Percentiles rank a stretch among this genome's conserved stretches.
phyloP scores from a whole-genome alignment of 106 monocot species.

The Allium fistulosum region DNA sequence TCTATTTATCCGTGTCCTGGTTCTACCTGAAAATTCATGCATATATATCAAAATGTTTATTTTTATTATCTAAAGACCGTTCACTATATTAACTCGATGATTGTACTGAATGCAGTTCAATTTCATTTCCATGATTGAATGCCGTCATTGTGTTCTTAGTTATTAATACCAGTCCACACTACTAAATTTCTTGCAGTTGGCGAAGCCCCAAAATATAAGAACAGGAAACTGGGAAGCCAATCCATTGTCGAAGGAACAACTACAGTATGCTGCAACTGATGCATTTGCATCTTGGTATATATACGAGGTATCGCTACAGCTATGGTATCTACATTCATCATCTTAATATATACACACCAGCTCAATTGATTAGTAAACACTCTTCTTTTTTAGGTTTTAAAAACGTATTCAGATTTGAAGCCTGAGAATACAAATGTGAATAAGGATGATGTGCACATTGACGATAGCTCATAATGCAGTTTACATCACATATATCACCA shows the following conservation, averaged over 20 bases:
- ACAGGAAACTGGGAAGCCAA: slow-evolving; percentile 89
- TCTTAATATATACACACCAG: background rate
- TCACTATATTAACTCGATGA: too few relatives aligned
- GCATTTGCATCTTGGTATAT: slow-evolving; percentile 94
- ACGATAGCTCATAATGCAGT: background rate
- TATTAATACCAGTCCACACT: background rate
- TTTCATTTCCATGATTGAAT: too few relatives aligned
- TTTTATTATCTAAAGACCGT: too few relatives aligned
- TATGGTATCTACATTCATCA: background rate
- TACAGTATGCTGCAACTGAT: slow-evolving; percentile 96
- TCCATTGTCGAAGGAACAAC: slow-evolving; percentile 46
- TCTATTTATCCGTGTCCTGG: too few relatives aligned
- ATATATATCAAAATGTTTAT: too few relatives aligned
- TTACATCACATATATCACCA: background rate
- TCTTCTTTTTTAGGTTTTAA: slow-evolving; percentile 29
- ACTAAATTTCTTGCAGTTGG: slow-evolving; percentile 33
- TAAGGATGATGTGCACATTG: slow-evolving; percentile 5
- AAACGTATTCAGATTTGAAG: slow-evolving; percentile 37
- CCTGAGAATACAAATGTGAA: background rate
- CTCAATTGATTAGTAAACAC: too few relatives aligned
- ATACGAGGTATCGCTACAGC: slow-evolving; percentile 49
- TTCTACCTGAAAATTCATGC: too few relatives aligned
- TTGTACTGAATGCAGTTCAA: too few relatives aligned
- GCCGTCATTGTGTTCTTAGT: too few relatives aligned
- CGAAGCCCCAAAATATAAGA: slow-evolving; percentile 71